Evolutionary conservation across 441 rosid species (phyloP), one percentile per base, ranked within the genome.

Genomic region (Brassica balearica): DNA sequence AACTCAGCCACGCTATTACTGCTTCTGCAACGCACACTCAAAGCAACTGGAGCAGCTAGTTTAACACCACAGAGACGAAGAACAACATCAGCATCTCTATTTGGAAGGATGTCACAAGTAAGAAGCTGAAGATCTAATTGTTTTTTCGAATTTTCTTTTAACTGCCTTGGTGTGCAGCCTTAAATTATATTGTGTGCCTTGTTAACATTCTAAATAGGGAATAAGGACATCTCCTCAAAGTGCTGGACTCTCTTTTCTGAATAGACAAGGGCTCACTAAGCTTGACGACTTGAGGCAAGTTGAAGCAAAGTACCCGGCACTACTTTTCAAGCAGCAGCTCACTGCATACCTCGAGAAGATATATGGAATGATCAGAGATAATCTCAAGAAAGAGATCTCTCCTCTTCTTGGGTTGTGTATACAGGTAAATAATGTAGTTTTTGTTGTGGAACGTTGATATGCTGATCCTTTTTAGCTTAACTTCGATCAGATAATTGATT

Each of bases 31-130:
- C 98, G 92, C 77, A 97, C 99, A 1, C 95, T 97, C 36, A 97
- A 97, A 88, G 99, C 99, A 68, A 91, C 89, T 78, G 99, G 99
- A 79, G 98, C 99, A 64, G 99, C 99, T 78, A 95, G 92, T 88
- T 84, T 95, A 84, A 95, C 99, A 56, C 99, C 99, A 6, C 99
- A 97, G 81, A 84, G 99, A 65, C 89, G 99, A 71, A 91, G 99
- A 85, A 84, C 98, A 70, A 34, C 97, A 60, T 92, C 99, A 66
- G 87, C 97, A 73, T 90, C 99, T 73, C 91, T 97, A 69, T 95
- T 97, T 86, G 98, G 98, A 78, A 95, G 99, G 83, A 95, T 97
- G 98, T 92, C 99, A 78, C 97, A 90, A 80, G 99, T 95, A 87
- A 78, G 90, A 75, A 72, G 83, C 83, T 15, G n/a, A n/a, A n/a